A percentile compares a stretch with the other conserved stretches of the same genome.
Conservation (phyloP, 139 green algal genomes). For the Gonium pectorale region DNA sequence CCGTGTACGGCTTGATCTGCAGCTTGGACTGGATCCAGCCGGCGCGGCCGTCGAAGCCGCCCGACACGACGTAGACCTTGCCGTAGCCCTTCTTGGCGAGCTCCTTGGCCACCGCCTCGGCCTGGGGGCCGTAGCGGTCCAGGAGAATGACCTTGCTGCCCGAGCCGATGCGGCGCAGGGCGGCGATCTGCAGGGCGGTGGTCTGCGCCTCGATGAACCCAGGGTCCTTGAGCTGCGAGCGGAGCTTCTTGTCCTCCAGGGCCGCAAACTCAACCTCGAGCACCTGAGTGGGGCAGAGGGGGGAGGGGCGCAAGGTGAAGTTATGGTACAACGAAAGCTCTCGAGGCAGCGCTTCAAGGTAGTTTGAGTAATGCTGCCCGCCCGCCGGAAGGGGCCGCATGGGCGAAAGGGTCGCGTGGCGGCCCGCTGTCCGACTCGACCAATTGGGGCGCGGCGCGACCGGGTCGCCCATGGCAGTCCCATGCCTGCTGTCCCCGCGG, state of each 20-base stretch:
- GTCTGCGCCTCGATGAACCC: slow-evolving; percentile 66
- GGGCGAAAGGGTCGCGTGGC: too few relatives aligned
- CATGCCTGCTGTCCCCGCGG: too few relatives aligned
- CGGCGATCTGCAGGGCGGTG: slow-evolving; percentile 83
- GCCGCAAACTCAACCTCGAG: slow-evolving; percentile 86
- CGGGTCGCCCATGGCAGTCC: too few relatives aligned
- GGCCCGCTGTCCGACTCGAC: too few relatives aligned
- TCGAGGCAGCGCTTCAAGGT: too few relatives aligned
- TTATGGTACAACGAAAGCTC: too few relatives aligned
- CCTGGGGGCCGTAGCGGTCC: slow-evolving; percentile 76
- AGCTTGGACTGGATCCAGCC: slow-evolving; percentile 86
- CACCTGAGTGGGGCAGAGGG: slow-evolving; percentile 26
- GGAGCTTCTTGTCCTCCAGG: slow-evolving; percentile 78
- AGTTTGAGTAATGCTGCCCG: too few relatives aligned
- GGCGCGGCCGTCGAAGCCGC: slow-evolving; percentile 77
- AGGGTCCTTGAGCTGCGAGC: slow-evolving; percentile 75
- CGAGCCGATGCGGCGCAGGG: slow-evolving; percentile 78
- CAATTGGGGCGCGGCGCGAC: too few relatives aligned
- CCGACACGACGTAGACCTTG: slow-evolving; percentile 54
- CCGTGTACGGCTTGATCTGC: slow-evolving; percentile 74
- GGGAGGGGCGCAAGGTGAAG: too few relatives aligned
- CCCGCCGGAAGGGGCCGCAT: too few relatives aligned
- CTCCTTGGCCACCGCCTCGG: slow-evolving; percentile 80
- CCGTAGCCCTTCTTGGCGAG: slow-evolving; percentile 78
- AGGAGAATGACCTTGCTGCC: slow-evolving; percentile 81